phyloP scores from a whole-genome alignment of 2,329 filamentous ascomycete genomes.

The Leptodontidium sp. region DNA sequence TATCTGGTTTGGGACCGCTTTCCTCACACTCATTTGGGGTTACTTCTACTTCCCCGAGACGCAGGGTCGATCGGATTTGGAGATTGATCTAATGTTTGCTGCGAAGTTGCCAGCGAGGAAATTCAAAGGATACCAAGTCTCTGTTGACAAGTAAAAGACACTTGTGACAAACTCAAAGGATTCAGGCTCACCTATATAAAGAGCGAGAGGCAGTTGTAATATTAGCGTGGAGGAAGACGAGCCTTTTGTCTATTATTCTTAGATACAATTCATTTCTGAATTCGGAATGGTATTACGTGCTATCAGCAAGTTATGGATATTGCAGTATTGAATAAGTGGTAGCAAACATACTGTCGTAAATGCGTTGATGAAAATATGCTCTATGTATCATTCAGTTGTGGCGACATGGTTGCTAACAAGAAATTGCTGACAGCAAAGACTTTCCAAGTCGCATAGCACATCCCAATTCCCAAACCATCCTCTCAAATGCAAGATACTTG shows the following conservation, averaged over 20 bases:
- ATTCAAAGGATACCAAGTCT: not conserved
- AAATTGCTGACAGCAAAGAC: no score
- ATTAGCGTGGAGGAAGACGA: not conserved
- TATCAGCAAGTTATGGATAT: no score
- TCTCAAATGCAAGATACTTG: no score
- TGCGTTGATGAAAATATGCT: no score
- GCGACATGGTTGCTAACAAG: no score
- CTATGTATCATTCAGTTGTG: no score
- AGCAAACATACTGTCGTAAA: no score
- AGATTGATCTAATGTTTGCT: not conserved
- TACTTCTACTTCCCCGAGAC: not conserved
- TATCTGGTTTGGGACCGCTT: not conserved
- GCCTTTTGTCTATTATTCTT: not conserved
- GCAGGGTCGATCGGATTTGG: not conserved
- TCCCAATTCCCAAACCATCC: no score
- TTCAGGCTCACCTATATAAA: not conserved
- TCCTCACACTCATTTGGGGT: not conserved
- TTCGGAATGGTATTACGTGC: not conserved
- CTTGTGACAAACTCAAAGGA: not conserved
- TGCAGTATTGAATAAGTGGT: no score
- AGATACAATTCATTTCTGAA: not conserved
- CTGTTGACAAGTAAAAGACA: not conserved
- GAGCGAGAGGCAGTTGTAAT: not conserved
- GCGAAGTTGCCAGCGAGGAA: not conserved
- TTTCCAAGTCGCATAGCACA: no score